phyloP scores from a whole-genome alignment of 305 asterid species.

The Fraxinus floribunda region DNA sequence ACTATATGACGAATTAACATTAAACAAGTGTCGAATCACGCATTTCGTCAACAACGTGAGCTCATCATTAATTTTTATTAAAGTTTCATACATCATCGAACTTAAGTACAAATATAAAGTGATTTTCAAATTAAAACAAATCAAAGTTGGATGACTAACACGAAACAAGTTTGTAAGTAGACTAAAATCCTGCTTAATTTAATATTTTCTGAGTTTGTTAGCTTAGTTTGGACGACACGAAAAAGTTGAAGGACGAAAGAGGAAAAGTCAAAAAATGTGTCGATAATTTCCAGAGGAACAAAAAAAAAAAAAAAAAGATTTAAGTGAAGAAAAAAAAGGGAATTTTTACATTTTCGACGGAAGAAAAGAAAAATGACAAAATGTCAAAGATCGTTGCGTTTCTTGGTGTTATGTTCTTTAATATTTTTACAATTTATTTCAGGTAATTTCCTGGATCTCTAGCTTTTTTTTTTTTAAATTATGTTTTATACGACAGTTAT shows the following conservation, averaged over 20 bases:
- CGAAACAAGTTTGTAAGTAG: background rate
- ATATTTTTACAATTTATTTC: constrained; percentile 44
- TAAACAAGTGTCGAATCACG: background rate
- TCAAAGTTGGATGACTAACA: background rate
- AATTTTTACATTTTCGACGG: background rate
- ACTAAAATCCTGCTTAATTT: background rate
- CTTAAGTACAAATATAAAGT: background rate
- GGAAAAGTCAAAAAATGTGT: background rate
- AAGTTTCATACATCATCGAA: no score
- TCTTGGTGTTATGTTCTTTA: constrained; percentile 47
- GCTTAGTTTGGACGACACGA: background rate
- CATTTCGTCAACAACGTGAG: background rate
- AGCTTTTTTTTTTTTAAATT: background rate
- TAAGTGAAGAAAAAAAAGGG: background rate
- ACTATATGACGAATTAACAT: background rate
- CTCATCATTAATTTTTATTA: background rate
- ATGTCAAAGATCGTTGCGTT: constrained; percentile 49
- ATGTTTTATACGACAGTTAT: background rate
- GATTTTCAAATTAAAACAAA: no score
- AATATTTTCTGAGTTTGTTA: background rate
- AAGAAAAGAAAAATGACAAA: constrained; percentile 45
- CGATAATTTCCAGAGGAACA: background rate
- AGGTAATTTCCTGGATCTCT: constrained; percentile 48
- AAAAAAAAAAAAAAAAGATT: background rate
- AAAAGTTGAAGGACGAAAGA: background rate